Evolutionary conservation across 2,329 filamentous ascomycete genomes (phyloP).

Genomic region (Aureobasidium musti): DNA sequence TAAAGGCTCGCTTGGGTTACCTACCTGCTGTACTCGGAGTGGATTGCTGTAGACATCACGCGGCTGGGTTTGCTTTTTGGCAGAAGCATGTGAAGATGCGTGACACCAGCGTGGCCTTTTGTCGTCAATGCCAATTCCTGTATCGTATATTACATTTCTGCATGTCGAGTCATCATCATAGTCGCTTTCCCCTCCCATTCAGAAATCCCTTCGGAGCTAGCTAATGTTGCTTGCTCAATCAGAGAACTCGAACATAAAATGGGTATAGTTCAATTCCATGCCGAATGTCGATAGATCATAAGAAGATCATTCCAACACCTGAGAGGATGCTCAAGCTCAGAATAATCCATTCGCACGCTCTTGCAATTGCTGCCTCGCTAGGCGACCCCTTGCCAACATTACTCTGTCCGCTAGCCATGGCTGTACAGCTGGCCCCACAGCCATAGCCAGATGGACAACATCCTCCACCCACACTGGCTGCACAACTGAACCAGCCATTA

Average conservation of each 20-base stretch:
- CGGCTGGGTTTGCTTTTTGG: constrained; percentile 1
- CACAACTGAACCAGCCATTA: constrained; percentile 75
- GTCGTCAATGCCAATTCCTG: constrained; percentile 13
- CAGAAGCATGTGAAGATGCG: constrained; percentile 6
- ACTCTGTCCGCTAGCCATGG: constrained; percentile 55
- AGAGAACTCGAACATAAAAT: neutral
- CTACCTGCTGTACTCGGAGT: neutral
- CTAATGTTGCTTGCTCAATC: constrained; percentile 34
- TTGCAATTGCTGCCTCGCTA: constrained; percentile 41
- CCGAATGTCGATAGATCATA: constrained; percentile 35
- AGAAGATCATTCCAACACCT: constrained; percentile 45
- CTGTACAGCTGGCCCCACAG: constrained; percentile 75
- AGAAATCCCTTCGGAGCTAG: neutral
- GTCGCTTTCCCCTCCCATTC: neutral
- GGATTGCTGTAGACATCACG: constrained; percentile 18
- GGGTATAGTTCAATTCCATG: neutral
- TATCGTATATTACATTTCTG: constrained; percentile 22
- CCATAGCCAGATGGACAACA: constrained; percentile 80
- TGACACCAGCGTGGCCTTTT: neutral
- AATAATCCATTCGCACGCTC: constrained; percentile 39
- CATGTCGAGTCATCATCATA: constrained; percentile 7
- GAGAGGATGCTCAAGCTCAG: constrained; percentile 38
- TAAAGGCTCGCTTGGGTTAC: constrained; percentile 12
- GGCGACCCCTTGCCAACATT: constrained; percentile 52
- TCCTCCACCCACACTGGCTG: constrained; percentile 66